These are phyloP conservation scores for Salix suchowensis DNA, from an alignment of 345 rosid genomes.

Conservation along the genomic window DNA sequence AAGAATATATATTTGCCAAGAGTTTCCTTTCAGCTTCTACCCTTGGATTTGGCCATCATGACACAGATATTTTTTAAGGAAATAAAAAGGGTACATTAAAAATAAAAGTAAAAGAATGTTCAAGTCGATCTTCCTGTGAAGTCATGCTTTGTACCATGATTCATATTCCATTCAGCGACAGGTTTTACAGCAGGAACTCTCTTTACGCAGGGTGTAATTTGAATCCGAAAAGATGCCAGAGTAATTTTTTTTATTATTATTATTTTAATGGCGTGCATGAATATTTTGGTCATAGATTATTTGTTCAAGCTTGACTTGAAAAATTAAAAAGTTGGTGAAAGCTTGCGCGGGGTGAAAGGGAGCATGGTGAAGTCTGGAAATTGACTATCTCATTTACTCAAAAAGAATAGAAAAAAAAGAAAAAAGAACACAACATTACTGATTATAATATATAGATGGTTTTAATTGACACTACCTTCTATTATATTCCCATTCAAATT, in stretches of 20 bases:
- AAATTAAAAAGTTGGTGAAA: too few relatives aligned
- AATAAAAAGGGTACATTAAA: neutral
- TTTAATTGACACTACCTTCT: too few relatives aligned
- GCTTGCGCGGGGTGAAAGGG: too few relatives aligned
- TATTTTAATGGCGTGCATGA: neutral
- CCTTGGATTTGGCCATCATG: slow-evolving; percentile 6
- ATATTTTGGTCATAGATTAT: neutral
- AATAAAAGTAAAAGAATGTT: neutral
- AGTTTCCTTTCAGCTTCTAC: neutral
- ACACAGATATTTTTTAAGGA: neutral
- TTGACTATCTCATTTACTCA: too few relatives aligned
- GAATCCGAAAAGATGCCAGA: too few relatives aligned
- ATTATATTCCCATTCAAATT: too few relatives aligned
- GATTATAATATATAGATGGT: too few relatives aligned
- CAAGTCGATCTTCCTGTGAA: neutral
- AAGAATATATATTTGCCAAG: neutral
- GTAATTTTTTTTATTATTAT: too few relatives aligned
- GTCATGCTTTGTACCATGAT: neutral
- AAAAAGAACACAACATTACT: too few relatives aligned
- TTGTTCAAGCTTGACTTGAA: neutral
- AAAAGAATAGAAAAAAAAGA: too few relatives aligned
- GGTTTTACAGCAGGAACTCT: neutral
- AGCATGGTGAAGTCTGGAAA: too few relatives aligned
- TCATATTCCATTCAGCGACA: neutral
- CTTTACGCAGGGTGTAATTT: too few relatives aligned